phyloP scores from a whole-genome alignment of 2,329 filamentous ascomycete species.

The Paracorniculantispora psalliotae region DNA sequence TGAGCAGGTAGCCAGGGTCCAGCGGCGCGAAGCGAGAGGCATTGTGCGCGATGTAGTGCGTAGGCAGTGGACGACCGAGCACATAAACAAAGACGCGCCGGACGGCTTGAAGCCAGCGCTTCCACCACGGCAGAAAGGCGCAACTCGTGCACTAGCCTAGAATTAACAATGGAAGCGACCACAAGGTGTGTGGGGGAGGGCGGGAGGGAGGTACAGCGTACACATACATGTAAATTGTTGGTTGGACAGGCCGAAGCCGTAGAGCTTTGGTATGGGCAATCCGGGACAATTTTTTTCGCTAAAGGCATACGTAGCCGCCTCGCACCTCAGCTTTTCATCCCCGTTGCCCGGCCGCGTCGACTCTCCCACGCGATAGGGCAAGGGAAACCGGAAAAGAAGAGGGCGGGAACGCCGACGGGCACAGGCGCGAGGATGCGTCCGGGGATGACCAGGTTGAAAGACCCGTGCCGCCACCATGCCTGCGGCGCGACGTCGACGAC shows the following conservation, averaged over 20 bases:
- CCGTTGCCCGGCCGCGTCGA: conserved; percentile 27
- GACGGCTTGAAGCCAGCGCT: not conserved
- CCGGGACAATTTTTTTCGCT: conserved; percentile 31
- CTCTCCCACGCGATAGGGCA: conserved; percentile 35
- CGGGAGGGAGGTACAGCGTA: no score
- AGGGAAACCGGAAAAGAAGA: conserved; percentile 24
- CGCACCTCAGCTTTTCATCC: conserved; percentile 36
- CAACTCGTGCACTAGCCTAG: not conserved
- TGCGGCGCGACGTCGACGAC: conserved; percentile 15
- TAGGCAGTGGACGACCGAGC: not conserved
- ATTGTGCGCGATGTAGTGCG: not conserved
- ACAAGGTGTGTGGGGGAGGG: not conserved
- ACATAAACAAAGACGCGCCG: not conserved
- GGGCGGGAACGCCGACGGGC: not conserved
- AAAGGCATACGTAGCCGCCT: conserved; percentile 36
- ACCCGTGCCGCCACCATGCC: conserved; percentile 22
- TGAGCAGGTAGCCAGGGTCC: not conserved
- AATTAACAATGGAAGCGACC: not conserved
- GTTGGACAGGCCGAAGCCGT: conserved; percentile 17
- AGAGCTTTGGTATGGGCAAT: conserved; percentile 29
- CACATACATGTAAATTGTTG: not conserved
- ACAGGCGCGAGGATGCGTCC: conserved; percentile 17
- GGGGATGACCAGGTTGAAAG: conserved; percentile 32
- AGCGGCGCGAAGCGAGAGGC: not conserved
- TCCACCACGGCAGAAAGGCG: not conserved